These are phyloP conservation scores for Blepharisma japonicum DNA, from an alignment of 73 alveolate genomes.

Conservation along the genomic window DNA sequence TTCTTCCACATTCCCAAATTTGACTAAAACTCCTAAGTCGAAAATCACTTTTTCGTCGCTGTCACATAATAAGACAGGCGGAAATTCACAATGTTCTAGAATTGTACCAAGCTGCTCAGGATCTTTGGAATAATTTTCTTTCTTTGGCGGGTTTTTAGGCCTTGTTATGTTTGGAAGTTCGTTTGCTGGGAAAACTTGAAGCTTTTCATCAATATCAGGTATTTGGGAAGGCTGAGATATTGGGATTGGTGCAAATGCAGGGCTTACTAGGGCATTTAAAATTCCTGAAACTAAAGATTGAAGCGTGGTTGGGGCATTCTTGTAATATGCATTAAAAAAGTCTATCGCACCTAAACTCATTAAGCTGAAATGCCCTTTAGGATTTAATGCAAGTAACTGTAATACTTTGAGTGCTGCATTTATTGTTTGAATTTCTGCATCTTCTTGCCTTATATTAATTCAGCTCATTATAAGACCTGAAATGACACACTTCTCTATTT, in stretches of 20 bases:
- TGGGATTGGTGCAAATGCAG: not conserved
- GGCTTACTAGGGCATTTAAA: conserved; percentile 1
- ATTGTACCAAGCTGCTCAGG: not conserved
- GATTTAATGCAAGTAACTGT: not conserved
- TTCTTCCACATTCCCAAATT: conserved; percentile 16
- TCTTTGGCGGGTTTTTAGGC: not conserved
- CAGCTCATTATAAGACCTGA: not conserved
- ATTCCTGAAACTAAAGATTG: not conserved
- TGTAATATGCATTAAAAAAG: conserved; percentile 6
- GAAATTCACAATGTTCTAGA: not conserved
- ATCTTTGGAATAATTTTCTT: not conserved
- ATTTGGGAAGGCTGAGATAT: too few relatives aligned
- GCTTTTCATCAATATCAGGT: too few relatives aligned
- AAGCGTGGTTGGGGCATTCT: conserved; percentile 19
- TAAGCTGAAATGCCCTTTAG: not conserved
- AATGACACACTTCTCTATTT: not conserved
- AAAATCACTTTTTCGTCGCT: conserved; percentile 22
- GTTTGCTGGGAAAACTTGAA: not conserved
- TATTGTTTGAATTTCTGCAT: conserved; percentile 22
- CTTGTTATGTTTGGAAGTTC: not conserved
- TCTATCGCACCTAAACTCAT: not conserved
- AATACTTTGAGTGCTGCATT: conserved; percentile 5
- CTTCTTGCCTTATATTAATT: not conserved
- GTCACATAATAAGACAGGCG: conserved; percentile 24
- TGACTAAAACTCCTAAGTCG: not conserved